Percentiles rank a stretch among this genome's conserved stretches.
These are phyloP conservation scores for Calonectria henricotiae DNA, from an alignment of 2,329 filamentous ascomycete species.

Conservation along the genomic window DNA sequence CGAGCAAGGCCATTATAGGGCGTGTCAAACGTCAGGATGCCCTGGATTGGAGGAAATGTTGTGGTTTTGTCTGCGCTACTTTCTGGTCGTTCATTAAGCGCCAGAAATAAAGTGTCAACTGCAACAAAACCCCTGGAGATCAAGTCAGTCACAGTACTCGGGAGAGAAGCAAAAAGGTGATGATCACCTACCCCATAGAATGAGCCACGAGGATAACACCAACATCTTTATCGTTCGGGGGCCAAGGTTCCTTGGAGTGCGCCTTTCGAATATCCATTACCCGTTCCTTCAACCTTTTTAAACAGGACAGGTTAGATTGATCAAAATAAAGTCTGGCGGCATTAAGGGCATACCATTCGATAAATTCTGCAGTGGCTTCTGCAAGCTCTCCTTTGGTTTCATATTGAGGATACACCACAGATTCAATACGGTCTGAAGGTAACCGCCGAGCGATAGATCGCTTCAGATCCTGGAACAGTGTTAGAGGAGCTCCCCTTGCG, in stretches of 20 bases:
- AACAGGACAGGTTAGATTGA: not conserved
- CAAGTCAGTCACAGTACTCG: slow-evolving; percentile 5
- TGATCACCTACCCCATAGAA: slow-evolving; percentile 77
- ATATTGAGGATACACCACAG: slow-evolving; percentile 79
- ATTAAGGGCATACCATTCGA: slow-evolving; percentile 62
- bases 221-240: slow-evolving; percentile 85
- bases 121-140: slow-evolving; percentile 82
- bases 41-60: slow-evolving; percentile 87
- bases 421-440: slow-evolving; percentile 73
- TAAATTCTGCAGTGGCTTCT: slow-evolving; percentile 63
- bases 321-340: not conserved
- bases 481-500: not conserved
- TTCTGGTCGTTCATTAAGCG: slow-evolving; percentile 75
- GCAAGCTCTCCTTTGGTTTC: slow-evolving; percentile 80
- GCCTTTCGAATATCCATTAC: slow-evolving; percentile 85
- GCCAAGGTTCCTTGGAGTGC: slow-evolving; percentile 79
- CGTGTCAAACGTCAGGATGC: slow-evolving; percentile 87
- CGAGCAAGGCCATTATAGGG: slow-evolving; percentile 80
- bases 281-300: slow-evolving; percentile 82
- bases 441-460: slow-evolving; percentile 72
- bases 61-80: slow-evolving; percentile 59
- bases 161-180: fast-evolving
- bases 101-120: slow-evolving; percentile 83
- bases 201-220: slow-evolving; percentile 87
- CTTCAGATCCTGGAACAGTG: slow-evolving; percentile 67